A percentile compares a stretch with the other conserved stretches of the same genome.
Conservation (phyloP, 2,329 filamentous ascomycete genomes). For the Phaeosphaeria sp. region DNA sequence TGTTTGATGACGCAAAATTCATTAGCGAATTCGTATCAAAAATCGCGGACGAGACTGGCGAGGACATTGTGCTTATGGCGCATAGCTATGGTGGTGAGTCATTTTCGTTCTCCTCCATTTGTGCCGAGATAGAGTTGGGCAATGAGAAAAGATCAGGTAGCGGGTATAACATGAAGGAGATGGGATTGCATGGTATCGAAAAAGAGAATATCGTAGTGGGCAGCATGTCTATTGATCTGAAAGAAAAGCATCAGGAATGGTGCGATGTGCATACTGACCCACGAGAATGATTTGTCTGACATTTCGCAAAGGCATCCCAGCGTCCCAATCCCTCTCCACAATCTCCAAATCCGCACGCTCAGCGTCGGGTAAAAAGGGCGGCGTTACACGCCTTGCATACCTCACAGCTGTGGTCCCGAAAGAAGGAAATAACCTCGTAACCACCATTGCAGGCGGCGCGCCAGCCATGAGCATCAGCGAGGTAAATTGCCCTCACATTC, state of each 20-base stretch:
- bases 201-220: too few species aligned
- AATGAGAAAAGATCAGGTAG: too few species aligned
- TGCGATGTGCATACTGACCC: too few species aligned
- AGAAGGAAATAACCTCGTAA: conserved; percentile 15
- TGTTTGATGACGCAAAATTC: conserved; percentile 40
- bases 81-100: conserved; percentile 48
- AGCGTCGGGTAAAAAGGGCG: conserved; percentile 38
- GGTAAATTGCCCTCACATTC: conserved; percentile 6
- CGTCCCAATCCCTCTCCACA: conserved; percentile 36
- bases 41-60: conserved; percentile 35
- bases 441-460: conserved; percentile 3
- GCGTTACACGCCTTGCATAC: conserved; percentile 33
- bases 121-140: too few species aligned
- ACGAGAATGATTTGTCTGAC: background rate
- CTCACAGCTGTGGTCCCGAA: conserved; percentile 24
- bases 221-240: too few species aligned
- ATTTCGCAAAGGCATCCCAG: conserved; percentile 18
- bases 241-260: too few species aligned
- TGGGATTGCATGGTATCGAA: too few species aligned
- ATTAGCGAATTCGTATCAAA: conserved; percentile 29
- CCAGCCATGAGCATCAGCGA: conserved; percentile 12
- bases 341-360: conserved; percentile 32
- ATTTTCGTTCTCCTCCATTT: too few species aligned
- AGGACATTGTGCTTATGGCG: conserved; percentile 45
- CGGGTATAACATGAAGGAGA: too few species aligned